These are phyloP conservation scores for Populus hybrid DNA, from an alignment of 441 rosid genomes.

Conservation along the genomic window DNA sequence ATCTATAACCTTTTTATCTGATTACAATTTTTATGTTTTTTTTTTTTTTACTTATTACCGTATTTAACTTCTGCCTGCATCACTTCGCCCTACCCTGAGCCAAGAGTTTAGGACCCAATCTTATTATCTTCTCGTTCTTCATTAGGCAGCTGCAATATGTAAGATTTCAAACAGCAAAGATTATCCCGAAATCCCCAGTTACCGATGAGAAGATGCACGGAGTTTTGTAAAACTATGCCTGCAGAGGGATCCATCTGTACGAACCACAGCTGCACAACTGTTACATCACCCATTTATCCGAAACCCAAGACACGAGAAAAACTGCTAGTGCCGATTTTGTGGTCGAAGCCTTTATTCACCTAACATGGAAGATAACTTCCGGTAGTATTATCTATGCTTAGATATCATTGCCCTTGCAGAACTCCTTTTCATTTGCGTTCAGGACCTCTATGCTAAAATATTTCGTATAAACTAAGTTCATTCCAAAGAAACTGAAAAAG, in stretches of 20 bases:
- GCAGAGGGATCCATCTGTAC: constrained; percentile 37
- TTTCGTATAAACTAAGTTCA: background rate
- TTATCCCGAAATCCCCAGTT: constrained; percentile 34
- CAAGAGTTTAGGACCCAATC: background rate
- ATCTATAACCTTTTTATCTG: no score
- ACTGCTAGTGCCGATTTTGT: background rate
- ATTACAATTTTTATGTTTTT: no score
- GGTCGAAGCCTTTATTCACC: background rate
- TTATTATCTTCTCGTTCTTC: background rate
- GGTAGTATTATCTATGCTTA: background rate
- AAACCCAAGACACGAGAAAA: constrained; percentile 17
- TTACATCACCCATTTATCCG: constrained; percentile 38
- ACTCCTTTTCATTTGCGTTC: background rate
- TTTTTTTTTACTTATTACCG: no score
- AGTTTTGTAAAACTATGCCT: constrained; percentile 34
- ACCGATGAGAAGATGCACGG: constrained; percentile 32
- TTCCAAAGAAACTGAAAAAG: background rate
- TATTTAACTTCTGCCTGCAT: no score
- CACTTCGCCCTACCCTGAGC: no score
- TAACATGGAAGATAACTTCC: background rate
- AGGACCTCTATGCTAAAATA: background rate
- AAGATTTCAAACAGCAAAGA: constrained; percentile 34
- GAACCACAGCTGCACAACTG: constrained; percentile 35
- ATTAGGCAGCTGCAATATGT: constrained; percentile 47
- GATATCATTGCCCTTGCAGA: background rate